These are phyloP conservation scores for Recurvomyces mirabilis DNA, from an alignment of 495 filamentous ascomycete species.

Conservation along the genomic window DNA sequence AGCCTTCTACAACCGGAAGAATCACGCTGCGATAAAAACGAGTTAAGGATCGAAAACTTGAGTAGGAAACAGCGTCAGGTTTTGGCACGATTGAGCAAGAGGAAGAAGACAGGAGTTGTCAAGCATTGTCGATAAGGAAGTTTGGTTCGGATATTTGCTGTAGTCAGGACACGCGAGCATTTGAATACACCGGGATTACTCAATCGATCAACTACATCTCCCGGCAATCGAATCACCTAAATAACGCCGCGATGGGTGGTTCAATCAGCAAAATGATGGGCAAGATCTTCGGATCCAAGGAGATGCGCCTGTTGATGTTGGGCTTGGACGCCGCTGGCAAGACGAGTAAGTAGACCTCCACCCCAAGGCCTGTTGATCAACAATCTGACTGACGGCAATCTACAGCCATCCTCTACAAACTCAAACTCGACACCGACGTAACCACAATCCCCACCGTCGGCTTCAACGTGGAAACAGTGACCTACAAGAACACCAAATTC, in stretches of 20 bases:
- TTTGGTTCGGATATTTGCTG: no score
- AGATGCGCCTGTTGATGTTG: conserved; percentile 97
- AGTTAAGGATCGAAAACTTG: no score
- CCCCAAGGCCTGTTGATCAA: background rate
- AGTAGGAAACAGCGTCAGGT: no score
- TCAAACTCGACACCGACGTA: conserved; percentile 95
- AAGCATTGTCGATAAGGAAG: no score
- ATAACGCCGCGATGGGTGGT: conserved; percentile 60
- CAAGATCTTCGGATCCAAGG: conserved; percentile 97
- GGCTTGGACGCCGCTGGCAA: conserved; percentile 96
- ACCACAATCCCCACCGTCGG: conserved; percentile 99
- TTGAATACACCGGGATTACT: no score
- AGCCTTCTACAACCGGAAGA: no score
- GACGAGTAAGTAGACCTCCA: conserved; percentile 52
- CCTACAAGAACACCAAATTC: conserved; percentile 98
- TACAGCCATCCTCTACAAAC: conserved; percentile 91
- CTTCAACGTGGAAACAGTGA: conserved; percentile 99
- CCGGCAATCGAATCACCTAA: no score
- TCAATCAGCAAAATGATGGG: conserved; percentile 80
- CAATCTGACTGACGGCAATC: conserved; percentile 12
- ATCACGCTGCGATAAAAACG: no score
- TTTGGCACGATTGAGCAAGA: no score
- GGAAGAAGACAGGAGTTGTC: no score
- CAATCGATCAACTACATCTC: no score
- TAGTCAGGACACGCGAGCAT: no score